Conservation (phyloP, 225 moss, liverwort and hornwort species). For the Asterella californica region DNA sequence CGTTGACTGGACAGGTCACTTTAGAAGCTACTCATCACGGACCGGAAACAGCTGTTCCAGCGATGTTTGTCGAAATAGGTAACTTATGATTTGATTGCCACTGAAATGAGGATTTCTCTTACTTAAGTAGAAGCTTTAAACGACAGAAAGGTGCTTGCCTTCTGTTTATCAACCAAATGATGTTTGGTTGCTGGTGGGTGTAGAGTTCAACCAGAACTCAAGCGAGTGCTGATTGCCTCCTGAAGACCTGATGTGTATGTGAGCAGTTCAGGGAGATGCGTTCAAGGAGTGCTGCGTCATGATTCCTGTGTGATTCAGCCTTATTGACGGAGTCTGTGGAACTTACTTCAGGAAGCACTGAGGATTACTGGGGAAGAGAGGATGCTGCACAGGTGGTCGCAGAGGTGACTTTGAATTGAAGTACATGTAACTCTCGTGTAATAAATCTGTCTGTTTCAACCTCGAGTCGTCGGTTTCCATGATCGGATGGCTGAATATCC, state of each 20-base stretch:
- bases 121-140: background rate
- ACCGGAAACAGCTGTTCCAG: slow-evolving; percentile 68
- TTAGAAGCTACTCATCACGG: slow-evolving; percentile 95
- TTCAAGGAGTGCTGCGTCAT: background rate
- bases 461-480: background rate
- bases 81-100: background rate
- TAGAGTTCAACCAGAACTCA: background rate
- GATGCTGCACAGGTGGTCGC: slow-evolving; percentile 74
- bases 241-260: background rate
- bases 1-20: slow-evolving; percentile 42
- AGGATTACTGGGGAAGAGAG: slow-evolving; percentile 68
- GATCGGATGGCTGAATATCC: background rate
- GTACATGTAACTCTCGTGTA: background rate
- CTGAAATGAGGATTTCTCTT: background rate
- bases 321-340: background rate
- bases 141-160: background rate
- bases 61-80: slow-evolving; percentile 96
- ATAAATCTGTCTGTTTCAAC: background rate
- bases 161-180: too few relatives aligned
- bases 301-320: background rate
- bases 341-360: slow-evolving; percentile 39
- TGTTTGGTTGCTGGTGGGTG: background rate
- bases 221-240: background rate
- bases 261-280: too few relatives aligned
- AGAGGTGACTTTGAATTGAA: slow-evolving; percentile 31